Evolutionary conservation across 371 early-diverging fungal species (phyloP), one percentile per base, ranked within the genome.

Genomic region (Mortierella sp.): DNA sequence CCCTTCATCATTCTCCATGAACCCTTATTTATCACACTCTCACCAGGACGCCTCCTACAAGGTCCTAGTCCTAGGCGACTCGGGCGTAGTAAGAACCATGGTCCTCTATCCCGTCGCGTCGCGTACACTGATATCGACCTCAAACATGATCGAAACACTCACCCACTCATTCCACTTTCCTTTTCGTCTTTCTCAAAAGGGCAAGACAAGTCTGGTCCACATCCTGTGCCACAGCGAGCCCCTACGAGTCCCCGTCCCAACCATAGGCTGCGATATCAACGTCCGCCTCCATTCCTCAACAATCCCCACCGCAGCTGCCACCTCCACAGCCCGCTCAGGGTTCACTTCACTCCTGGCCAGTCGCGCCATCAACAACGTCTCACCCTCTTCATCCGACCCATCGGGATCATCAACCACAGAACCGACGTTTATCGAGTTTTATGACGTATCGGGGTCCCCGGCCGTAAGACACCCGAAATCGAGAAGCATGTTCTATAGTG

Each of bases 121-220:
- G 31, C 6, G 9, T 34, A 34, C 44, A 31, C 16, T 19, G 6
- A 10, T 34, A 29, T 50, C 8, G 13, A 8, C 40, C 11, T 22
- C n/a, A 11, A 45, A 14, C 26, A 9, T 31, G 19, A 47, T 31
- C 2, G 19, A 58, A 6, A 41, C 48, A 11, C 41, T 64, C 34
- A 52, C 0, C 9, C 39, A 11, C 43, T 19, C 16, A 45, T 45
- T 68, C 50, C 26, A 43, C 24, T 39, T 6, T 26, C 31, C 26
- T 61, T 22, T 29, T 22, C 24, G 26, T 19, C n/a, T 43, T 41
- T 52, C 5, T 2, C 37, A 8, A 2, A 13, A 87, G 87, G 89
- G 89, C 39, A 89, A 89, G 74, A 85, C 88, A 5, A 85, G 85
- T 19, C 68, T 88, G 16, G 86, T 89, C 7, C 88, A 89, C 68